phyloP scores from a whole-genome alignment of 2,329 filamentous ascomycete species.

The Exophiala oligosperma region DNA sequence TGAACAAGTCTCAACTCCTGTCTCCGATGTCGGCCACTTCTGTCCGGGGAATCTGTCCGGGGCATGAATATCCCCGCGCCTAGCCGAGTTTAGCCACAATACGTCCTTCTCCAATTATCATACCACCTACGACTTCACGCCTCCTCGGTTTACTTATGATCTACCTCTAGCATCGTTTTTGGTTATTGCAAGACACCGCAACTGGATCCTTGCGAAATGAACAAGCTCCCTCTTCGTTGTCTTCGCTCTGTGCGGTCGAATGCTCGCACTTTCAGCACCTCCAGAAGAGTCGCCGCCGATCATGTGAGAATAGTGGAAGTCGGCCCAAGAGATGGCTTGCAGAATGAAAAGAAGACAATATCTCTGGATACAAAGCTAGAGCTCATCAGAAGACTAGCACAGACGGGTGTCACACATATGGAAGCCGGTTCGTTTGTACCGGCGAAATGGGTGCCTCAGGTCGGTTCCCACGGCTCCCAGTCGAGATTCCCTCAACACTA shows the following conservation, averaged over 20 bases:
- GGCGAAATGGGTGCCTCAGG: slow-evolving; percentile 57
- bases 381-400: slow-evolving; percentile 48
- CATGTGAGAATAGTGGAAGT: slow-evolving; percentile 57
- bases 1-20: not conserved
- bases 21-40: not conserved
- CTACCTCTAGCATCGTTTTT: too few species aligned
- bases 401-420: slow-evolving; percentile 51
- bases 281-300: slow-evolving; percentile 40
- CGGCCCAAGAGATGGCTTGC: slow-evolving; percentile 54
- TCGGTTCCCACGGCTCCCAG: slow-evolving; percentile 29
- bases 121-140: not conserved
- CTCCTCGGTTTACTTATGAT: not conserved
- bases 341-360: slow-evolving; percentile 54
- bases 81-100: not conserved
- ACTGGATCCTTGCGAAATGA: slow-evolving; percentile 6
- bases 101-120: not conserved
- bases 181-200: too few species aligned
- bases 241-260: not conserved
- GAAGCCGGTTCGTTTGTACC: slow-evolving; percentile 56
- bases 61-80: slow-evolving; percentile 2
- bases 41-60: not conserved
- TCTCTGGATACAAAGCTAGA: slow-evolving; percentile 50
- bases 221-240: not conserved
- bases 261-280: slow-evolving; percentile 26
- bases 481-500: not conserved